Base-by-base conservation (phyloP, 306 rosid genomes). In the Citrullus amarus region DNA sequence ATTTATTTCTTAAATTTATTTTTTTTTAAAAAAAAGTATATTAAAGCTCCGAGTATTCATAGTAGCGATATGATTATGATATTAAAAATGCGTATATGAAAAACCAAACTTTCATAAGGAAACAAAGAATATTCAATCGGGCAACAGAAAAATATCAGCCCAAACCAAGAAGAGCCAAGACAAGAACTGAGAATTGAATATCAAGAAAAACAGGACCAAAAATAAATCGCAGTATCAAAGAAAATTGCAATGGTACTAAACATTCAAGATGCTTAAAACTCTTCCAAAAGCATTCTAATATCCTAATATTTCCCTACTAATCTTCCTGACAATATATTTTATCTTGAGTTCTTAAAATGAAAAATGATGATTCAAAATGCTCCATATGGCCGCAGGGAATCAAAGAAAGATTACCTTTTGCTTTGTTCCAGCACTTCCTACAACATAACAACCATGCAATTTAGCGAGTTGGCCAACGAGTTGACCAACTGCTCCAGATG, bases 401-500 rank as follows among this genome's bases (percentile, higher is more conserved):
- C 57, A 3, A 63, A 44, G 58, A 75, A 55, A 50, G 56, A 60
- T 80, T 78, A 86, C 89, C 30, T 86, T 86, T 48, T 83, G 76
- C 82, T 57, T 81, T 59, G 89, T 75, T 25, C 89, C 89, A 9
- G 79, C 86, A 77, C 87, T 86, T 83, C 89, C 89, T 62, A 86
- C 87, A 4, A 86, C 85, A 78, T 81, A 79, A 44, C 89, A 86
- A 53, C 89, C 89, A 66, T 81, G 89, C 80, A 86, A 73, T 71
- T 83, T 86, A 76, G 87, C 89, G 58, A 86, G 87, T 59, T 86
- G 87, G 81, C 87, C 87, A 76, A 86, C 87, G 60, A 86, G 87
- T 81, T 86, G 89, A 44, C 89, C 87, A 66, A 86, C 87, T 55
- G 89, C 89, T 79, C 89, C 89, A 28, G 89, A 83, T 46, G 89